Conservation (phyloP, 2,329 filamentous ascomycete genomes). For the Ophiocordyceps camponoti-leonardi region DNA sequence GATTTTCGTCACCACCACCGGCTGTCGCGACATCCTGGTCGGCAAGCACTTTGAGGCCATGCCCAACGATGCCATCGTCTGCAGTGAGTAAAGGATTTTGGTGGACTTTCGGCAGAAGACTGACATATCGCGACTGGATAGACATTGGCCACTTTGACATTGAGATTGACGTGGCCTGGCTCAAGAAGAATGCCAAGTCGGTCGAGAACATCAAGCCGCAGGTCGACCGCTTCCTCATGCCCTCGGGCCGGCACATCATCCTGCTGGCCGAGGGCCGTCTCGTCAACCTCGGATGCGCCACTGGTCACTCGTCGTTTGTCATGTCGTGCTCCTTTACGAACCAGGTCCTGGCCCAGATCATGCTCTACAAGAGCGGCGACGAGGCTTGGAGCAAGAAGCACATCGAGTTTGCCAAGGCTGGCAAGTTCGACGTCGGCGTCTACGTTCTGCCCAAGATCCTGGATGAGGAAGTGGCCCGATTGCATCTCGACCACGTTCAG, state of each 20-base stretch:
- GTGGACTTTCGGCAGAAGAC: background rate
- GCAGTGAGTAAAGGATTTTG: conserved; percentile 44
- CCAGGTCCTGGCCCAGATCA: conserved; percentile 98
- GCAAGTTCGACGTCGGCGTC: conserved; percentile 81
- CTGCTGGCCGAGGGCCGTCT: conserved; percentile 96
- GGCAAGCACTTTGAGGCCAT: conserved; percentile 87
- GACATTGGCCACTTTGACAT: conserved; percentile 99
- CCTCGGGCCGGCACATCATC: conserved; percentile 90
- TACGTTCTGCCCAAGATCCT: conserved; percentile 95
- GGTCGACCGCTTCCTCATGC: conserved; percentile 94
- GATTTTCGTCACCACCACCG: conserved; percentile 98
- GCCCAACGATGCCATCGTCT: conserved; percentile 96
- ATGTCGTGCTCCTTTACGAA: conserved; percentile 99
- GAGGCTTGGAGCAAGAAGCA: conserved; percentile 83
- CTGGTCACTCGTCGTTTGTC: conserved; percentile 97
- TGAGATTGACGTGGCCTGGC: conserved; percentile 98
- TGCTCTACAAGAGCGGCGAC: conserved; percentile 88
- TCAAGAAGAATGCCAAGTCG: conserved; percentile 89
- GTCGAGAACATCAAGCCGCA: conserved; percentile 99
- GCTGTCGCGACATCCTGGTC: conserved; percentile 94
- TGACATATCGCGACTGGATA: conserved; percentile 3
- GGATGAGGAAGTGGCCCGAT: conserved; percentile 92
- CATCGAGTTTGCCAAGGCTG: conserved; percentile 83
- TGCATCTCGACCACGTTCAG: conserved; percentile 88
- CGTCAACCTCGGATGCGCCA: conserved; percentile 98